Base-by-base conservation (phyloP, 2,329 filamentous ascomycete genomes). In the Blastomyces gilchristii region DNA sequence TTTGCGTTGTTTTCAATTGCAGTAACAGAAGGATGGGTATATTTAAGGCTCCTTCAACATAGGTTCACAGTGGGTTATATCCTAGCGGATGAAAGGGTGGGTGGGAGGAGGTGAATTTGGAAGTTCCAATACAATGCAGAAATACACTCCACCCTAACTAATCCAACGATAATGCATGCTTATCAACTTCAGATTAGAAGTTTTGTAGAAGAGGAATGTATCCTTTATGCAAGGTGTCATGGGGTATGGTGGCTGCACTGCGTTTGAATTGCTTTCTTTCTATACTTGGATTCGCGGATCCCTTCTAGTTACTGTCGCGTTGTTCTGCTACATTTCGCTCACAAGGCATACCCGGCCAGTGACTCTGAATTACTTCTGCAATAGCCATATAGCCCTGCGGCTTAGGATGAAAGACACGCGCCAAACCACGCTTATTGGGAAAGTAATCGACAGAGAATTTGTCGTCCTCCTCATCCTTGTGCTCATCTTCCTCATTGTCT, bases 321-420 rank as follows among this genome's bases (percentile, higher is more conserved):
- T 34, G 5, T 47, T 37, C 57, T 14, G 16, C 18, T 34, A 34
- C 12, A 22, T 14, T 6, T 12, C 41, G 16, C 43, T 22, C 25
- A 11, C 28, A 49, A 31, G 22, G 28, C 43, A 49, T 41, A 28
- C 11, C 62, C 14, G 62, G 63, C 63, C 65, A 66, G 16, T 62
- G 57, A 18, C 49, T 54, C 37, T 28, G 37, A 43, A 71, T 66
- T 54, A 63, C 64, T n/a, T 66, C 60, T 25, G 67, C 65, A 49
- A 71, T 70, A 31, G 67, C 69, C 58, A n/a, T 61, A 63, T 71
- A 67, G 1, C 68, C 70, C 8, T 66, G 45, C n/a, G 63, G 60
- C 16, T 67, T 71, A 14, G 70, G 70, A 64, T 71, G 70, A 56
- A 71, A 71, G 11, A 68, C 62, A 31, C 67, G 65, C 25, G 63